Percentiles rank a stretch among this genome's conserved stretches.
phyloP scores from a whole-genome alignment of 73 alveolate genomes.

The Paramecium octaurelia region DNA sequence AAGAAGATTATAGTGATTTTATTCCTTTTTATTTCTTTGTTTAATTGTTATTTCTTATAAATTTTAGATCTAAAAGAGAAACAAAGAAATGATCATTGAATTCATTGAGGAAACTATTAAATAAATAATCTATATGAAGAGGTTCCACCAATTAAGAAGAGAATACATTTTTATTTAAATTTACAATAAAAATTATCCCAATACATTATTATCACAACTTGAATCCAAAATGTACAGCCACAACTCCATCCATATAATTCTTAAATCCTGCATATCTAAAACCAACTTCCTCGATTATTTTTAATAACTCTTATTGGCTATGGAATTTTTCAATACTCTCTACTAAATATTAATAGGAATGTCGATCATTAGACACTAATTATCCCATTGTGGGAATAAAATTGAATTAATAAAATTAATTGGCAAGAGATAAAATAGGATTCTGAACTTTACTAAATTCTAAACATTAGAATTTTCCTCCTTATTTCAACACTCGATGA shows the following conservation, averaged over 20 bases:
- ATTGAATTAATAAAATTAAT: slow-evolving; percentile 18
- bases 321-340: slow-evolving; percentile 30
- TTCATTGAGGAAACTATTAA: neutral
- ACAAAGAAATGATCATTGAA: neutral
- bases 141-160: neutral
- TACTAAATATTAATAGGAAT: slow-evolving; percentile 16
- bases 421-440: slow-evolving; percentile 52
- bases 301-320: neutral
- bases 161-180: neutral
- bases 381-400: slow-evolving; percentile 37
- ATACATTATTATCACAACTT: slow-evolving; percentile 11
- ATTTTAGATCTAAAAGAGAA: neutral
- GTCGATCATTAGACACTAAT: slow-evolving; percentile 12
- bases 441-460: slow-evolving; percentile 85
- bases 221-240: slow-evolving; percentile 32
- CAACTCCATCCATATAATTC: slow-evolving; percentile 38
- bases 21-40: neutral
- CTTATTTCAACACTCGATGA: slow-evolving; percentile 77
- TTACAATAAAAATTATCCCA: neutral
- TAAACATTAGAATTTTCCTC: slow-evolving; percentile 86
- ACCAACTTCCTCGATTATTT: neutral
- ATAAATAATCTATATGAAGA: neutral
- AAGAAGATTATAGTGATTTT: neutral
- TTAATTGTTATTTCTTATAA: neutral
- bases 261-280: slow-evolving; percentile 21